phyloP scores from a whole-genome alignment of 768 basidiomycete genomes.

The Lentinula sp. region DNA sequence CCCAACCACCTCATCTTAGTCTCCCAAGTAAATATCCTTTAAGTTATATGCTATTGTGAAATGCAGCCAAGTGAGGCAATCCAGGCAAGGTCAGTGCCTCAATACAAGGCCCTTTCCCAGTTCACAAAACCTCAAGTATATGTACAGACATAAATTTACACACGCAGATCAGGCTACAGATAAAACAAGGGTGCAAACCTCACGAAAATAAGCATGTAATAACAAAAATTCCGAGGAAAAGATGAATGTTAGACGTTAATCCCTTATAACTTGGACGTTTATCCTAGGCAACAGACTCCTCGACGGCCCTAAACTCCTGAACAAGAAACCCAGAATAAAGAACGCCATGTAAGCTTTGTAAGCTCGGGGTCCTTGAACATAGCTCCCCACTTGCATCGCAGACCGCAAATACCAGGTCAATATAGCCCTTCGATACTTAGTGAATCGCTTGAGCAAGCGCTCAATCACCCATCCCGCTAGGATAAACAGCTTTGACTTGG shows the following conservation, averaged over 20 bases:
- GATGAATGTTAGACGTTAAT: background rate
- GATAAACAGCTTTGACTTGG: constrained; percentile 8
- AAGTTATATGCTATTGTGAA: too few relatives aligned
- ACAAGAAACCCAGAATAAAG: constrained; percentile 10
- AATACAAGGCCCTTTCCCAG: too few relatives aligned
- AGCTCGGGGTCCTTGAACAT: constrained; percentile 6
- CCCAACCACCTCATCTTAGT: too few relatives aligned
- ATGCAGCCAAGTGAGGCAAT: too few relatives aligned
- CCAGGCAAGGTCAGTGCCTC: too few relatives aligned
- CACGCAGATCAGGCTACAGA: background rate
- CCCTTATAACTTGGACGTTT: constrained; percentile 3
- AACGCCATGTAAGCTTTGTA: constrained; percentile 8
- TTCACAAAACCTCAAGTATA: too few relatives aligned
- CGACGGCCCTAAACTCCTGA: constrained; percentile 7
- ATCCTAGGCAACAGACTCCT: background rate
- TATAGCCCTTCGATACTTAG: constrained; percentile 4
- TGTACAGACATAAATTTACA: background rate
- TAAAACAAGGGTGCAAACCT: background rate
- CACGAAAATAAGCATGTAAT: background rate
- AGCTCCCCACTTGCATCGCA: constrained; percentile 2
- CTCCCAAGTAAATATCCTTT: too few relatives aligned
- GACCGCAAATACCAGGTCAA: constrained; percentile 7
- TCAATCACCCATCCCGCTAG: constrained; percentile 11
- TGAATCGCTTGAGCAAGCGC: constrained; percentile 9
- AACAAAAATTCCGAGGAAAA: background rate